Conservation (phyloP, 225 moss, liverwort and hornwort species). For the Polytrichum commune region DNA sequence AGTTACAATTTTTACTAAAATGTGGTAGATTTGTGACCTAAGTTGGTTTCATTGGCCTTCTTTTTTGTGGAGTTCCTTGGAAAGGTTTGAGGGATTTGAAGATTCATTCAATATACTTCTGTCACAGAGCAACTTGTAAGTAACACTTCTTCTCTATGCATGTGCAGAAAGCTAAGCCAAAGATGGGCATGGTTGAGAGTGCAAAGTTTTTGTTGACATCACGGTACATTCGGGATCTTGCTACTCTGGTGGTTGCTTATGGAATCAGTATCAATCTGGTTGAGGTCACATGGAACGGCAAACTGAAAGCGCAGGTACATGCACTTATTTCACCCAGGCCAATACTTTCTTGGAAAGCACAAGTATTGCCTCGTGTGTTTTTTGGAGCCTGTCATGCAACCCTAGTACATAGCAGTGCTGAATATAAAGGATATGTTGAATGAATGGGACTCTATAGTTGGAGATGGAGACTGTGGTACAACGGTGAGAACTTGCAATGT, state of each 20-base stretch:
- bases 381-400: too few relatives aligned
- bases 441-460: conserved; percentile 79
- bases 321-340: not conserved
- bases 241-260: conserved; percentile 98
- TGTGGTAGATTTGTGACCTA: too few relatives aligned
- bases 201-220: conserved; percentile 94
- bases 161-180: conserved; percentile 84
- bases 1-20: too few relatives aligned
- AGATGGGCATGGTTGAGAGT: conserved; percentile 99
- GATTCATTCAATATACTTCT: too few relatives aligned
- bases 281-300: conserved; percentile 99
- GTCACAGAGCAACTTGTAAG: too few relatives aligned
- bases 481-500: conserved; percentile 46
- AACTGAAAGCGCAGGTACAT: conserved; percentile 86
- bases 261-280: conserved; percentile 99
- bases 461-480: conserved; percentile 97
- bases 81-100: too few relatives aligned
- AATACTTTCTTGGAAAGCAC: too few relatives aligned
- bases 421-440: conserved; percentile 64
- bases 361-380: too few relatives aligned
- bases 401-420: conserved; percentile 34
- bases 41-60: too few relatives aligned
- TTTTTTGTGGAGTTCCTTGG: too few relatives aligned
- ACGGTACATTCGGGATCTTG: conserved; percentile 83
- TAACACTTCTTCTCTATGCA: not conserved